Evolutionary conservation across 768 basidiomycete species (phyloP).

Genomic region (Hortiboletus flavorubellus): DNA sequence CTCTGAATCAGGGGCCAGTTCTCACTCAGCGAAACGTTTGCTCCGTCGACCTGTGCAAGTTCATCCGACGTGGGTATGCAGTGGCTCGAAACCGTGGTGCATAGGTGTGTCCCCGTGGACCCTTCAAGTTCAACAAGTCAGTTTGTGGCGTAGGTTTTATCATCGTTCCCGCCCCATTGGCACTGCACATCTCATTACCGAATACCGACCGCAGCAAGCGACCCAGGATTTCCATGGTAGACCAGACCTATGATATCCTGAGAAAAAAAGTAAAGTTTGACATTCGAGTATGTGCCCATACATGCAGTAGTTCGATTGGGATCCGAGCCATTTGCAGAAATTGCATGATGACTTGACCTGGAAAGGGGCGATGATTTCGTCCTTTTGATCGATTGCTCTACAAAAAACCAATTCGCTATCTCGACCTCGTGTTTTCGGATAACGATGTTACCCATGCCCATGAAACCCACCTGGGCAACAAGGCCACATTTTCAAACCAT

Average conservation of each 20-base stretch:
- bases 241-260: not conserved
- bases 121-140: not conserved
- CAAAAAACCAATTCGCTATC: conserved; percentile 11
- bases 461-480: not conserved
- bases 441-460: not conserved
- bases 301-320: not conserved
- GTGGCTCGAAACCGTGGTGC: not conserved
- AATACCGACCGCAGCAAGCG: not conserved
- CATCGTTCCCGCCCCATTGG: not conserved
- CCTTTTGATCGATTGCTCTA: not conserved
- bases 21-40: conserved; percentile 1
- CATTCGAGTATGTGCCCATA: not conserved
- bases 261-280: conserved; percentile 2
- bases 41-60: not conserved
- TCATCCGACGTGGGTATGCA: conserved; percentile 5
- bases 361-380: not conserved
- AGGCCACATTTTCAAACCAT: not conserved
- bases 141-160: not conserved
- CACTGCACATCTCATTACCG: not conserved
- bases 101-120: not conserved
- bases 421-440: conserved; percentile 10
- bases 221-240: not conserved
- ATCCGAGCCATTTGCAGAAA: not conserved
- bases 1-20: not conserved
- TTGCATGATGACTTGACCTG: not conserved